Evolutionary conservation across 805 yeast species (phyloP).

Genomic region (Candida anglica): DNA sequence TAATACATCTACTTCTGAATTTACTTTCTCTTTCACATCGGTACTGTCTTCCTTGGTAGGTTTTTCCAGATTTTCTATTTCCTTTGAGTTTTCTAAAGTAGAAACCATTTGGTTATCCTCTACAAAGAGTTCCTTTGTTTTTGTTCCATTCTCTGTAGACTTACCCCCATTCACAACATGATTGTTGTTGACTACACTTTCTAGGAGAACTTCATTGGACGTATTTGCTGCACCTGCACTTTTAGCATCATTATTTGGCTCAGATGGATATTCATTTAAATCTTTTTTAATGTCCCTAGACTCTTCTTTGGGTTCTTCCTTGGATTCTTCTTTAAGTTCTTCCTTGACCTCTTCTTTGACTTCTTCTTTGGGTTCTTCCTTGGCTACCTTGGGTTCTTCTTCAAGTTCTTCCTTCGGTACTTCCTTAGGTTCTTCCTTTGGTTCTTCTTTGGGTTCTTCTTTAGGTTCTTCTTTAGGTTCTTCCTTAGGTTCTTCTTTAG

Average conservation of each 20-base stretch:
- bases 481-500: no score
- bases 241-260: no score
- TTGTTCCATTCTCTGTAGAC: not conserved
- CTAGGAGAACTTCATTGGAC: no score
- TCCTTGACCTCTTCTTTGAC: not conserved
- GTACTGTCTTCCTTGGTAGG: conserved; percentile 1
- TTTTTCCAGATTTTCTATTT: not conserved
- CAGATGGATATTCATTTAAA: no score
- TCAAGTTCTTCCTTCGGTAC: conserved; percentile 3
- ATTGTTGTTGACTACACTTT: no score
- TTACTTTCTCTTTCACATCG: not conserved
- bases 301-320: not conserved
- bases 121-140: not conserved
- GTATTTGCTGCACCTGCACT: no score
- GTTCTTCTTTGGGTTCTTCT: conserved; percentile 2
- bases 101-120: not conserved
- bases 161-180: not conserved
- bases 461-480: no score
- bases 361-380: conserved; percentile 2
- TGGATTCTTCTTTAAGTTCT: not conserved
- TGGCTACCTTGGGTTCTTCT: conserved; percentile 2
- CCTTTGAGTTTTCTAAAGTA: conserved; percentile 1
- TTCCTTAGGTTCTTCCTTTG: not conserved
- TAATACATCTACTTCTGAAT: not conserved
- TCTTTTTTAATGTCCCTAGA: no score